phyloP scores from a whole-genome alignment of 805 yeast genomes.

The Komagataella pastoris region DNA sequence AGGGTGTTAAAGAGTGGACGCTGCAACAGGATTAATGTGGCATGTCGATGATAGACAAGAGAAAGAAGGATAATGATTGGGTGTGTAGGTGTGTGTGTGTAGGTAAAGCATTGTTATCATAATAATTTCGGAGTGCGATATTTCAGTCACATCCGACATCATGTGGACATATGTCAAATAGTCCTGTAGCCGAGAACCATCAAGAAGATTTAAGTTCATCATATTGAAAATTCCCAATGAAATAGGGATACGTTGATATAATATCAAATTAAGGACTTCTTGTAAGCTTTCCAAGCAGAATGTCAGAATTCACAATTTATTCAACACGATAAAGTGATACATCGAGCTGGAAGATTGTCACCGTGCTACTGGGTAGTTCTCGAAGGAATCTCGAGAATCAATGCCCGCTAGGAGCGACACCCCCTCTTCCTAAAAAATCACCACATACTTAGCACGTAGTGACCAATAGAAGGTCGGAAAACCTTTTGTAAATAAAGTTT shows the following conservation, averaged over 20 bases:
- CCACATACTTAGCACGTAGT: no score
- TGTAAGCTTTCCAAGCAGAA: background rate
- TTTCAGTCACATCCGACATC: background rate
- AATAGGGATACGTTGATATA: background rate
- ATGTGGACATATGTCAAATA: background rate
- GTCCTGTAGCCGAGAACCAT: no score
- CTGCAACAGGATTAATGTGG: background rate
- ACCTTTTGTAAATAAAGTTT: background rate
- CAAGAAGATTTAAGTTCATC: no score
- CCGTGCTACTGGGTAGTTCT: background rate
- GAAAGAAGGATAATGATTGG: no score
- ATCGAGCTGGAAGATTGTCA: background rate
- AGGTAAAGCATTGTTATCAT: background rate
- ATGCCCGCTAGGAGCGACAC: background rate
- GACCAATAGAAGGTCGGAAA: no score
- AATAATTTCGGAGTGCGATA: background rate
- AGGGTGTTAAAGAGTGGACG: background rate
- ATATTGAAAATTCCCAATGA: no score
- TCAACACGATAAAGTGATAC: background rate
- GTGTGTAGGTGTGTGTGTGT: no score
- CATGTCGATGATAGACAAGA: no score
- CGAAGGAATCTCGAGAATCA: background rate
- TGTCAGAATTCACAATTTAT: no score
- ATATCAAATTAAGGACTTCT: background rate
- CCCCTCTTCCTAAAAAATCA: no score